phyloP scores from a whole-genome alignment of 139 green algal species.

The Eudorina sp. region DNA sequence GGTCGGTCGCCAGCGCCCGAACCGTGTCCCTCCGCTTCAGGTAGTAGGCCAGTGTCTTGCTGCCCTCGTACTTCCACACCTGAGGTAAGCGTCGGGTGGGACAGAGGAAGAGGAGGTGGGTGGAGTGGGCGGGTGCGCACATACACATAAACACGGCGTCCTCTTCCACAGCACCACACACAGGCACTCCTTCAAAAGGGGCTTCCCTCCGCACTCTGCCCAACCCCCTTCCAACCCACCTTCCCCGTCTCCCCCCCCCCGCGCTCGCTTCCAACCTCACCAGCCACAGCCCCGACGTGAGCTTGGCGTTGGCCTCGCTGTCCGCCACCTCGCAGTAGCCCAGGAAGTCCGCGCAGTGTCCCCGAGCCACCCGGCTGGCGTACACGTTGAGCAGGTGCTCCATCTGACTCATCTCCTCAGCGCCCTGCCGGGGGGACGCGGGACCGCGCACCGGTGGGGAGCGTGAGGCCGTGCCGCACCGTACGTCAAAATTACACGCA shows the following conservation, averaged over 20 bases:
- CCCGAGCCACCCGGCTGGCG: slow-evolving; percentile 67
- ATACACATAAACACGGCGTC: no score
- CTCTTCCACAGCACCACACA: no score
- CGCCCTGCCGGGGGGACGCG: slow-evolving; percentile 66
- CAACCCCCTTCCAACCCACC: no score
- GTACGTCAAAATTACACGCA: no score
- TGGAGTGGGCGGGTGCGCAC: no score
- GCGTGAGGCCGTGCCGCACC: no score
- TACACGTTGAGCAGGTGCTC: slow-evolving; percentile 91
- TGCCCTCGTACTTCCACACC: slow-evolving; percentile 88
- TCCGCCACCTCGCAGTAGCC: slow-evolving; percentile 79
- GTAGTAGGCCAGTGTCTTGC: slow-evolving; percentile 82
- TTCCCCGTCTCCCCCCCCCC: no score
- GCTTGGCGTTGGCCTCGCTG: slow-evolving; percentile 57
- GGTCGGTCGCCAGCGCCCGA: slow-evolving; percentile 72
- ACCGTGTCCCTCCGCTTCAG: slow-evolving; percentile 83
- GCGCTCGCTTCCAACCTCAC: slow-evolving; percentile 44
- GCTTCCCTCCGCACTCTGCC: no score
- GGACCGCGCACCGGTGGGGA: no score
- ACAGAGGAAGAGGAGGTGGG: no score
- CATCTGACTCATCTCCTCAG: slow-evolving; percentile 83
- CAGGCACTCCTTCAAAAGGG: no score
- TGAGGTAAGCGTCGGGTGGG: slow-evolving; percentile 42
- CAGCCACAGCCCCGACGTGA: slow-evolving; percentile 86
- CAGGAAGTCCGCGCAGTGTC: slow-evolving; percentile 81